Evolutionary conservation across 257 asterid genomes (phyloP), one percentile per base, ranked within the genome.

Genomic region (Nicotiana obtusifolia): DNA sequence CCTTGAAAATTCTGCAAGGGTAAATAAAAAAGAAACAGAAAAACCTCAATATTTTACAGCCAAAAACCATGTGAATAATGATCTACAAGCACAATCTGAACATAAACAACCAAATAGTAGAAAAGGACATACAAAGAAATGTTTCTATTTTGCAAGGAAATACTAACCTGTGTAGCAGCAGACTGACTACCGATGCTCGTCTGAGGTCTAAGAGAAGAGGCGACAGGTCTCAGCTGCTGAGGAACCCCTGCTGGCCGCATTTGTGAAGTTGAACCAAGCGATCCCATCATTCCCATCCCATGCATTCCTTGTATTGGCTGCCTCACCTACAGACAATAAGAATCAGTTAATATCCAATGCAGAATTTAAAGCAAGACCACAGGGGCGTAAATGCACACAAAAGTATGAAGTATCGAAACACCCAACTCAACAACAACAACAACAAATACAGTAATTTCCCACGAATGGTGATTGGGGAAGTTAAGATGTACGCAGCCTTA

Each of bases 211-310:
- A 87, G 89, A 68, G 94, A 64, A 56, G 92, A 82, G 76, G 86
- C 90, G 3, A 90, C 82, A 76, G 97, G 94, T 86, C 97, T 89
- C 88, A 89, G 62, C 80, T 88, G 95, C 83, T 88, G 91, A 9
- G 89, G 64, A 81, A 84, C 83, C 83, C 88, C 93, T 0, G 85
- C 83, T 0, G 96, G 96, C 17, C 97, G 90, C 91, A 91, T 87
- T 35, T 91, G 85, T 14, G 96, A 78, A 62, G 91, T 82, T 30
- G 95, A 68, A 49, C 98, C 97, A 2, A 89, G 91, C 13, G 97
- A 75, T 71, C 97, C 97, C 26, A 87, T 86, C 91, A 91, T 89
- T 52, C 94, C 92, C 33, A 90, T 88, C 71, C 94, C 96, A 88
- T 86, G 95, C 84, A 82, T 84, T 80, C 85, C 87, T 78, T 82